phyloP scores from a whole-genome alignment of 352 stramenopile species.

The Phytopythium oedochilum region DNA sequence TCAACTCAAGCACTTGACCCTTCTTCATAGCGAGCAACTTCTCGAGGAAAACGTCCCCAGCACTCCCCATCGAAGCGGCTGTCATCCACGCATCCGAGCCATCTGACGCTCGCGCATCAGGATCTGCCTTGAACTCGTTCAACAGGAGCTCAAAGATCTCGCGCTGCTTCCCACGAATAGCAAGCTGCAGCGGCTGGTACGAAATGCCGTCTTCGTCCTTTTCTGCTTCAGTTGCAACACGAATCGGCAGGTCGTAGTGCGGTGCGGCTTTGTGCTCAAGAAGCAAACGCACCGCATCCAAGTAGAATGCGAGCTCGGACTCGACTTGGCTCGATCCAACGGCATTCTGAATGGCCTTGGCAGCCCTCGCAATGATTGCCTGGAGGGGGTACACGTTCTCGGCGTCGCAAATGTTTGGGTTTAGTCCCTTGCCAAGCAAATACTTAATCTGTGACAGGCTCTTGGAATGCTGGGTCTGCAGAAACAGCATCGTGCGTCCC shows the following conservation, averaged over 20 bases:
- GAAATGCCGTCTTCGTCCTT: slow-evolving; percentile 7
- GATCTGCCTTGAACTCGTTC: slow-evolving; percentile 28
- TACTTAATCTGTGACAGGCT: slow-evolving; percentile 62
- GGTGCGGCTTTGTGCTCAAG: slow-evolving; percentile 39
- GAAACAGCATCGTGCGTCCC: slow-evolving; percentile 73
- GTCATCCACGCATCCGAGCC: slow-evolving; percentile 61
- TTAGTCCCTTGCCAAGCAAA: slow-evolving; percentile 59
- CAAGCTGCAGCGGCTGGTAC: slow-evolving; percentile 53
- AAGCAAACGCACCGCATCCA: slow-evolving; percentile 42
- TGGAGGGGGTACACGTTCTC: slow-evolving; percentile 62
- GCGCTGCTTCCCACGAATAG: slow-evolving; percentile 39
- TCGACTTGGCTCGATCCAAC: slow-evolving; percentile 1
- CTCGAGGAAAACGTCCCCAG: slow-evolving; percentile 41
- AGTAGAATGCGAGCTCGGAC: slow-evolving; percentile 30
- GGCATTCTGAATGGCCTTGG: slow-evolving; percentile 3
- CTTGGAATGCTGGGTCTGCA: slow-evolving; percentile 73
- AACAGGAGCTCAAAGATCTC: slow-evolving; percentile 52
- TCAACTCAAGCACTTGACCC: slow-evolving; percentile 22
- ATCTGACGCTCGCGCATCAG: slow-evolving; percentile 27
- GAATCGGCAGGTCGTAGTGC: slow-evolving; percentile 37
- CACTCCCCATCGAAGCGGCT: slow-evolving; percentile 23
- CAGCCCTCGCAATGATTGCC: slow-evolving; percentile 38
- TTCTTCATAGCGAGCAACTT: slow-evolving; percentile 34
- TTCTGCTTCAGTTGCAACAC: slow-evolving; percentile 10
- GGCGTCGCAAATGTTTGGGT: slow-evolving; percentile 61